phyloP scores from a whole-genome alignment of 148 eudicot genomes.

The Rheum nobile region DNA sequence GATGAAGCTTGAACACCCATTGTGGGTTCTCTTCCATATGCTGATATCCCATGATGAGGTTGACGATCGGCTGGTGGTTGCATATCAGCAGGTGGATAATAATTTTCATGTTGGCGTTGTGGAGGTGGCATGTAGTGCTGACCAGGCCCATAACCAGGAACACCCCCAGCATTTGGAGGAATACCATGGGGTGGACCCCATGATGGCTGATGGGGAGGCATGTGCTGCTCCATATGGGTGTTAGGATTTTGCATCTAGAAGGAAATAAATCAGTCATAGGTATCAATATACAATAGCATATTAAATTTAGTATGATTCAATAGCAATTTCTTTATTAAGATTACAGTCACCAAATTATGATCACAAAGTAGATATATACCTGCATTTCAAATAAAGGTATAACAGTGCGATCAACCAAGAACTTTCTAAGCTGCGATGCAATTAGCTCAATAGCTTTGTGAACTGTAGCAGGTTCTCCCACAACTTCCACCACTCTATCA shows the following conservation, averaged over 20 bases:
- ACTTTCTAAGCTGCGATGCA: conserved; percentile 73
- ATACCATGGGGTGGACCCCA: conserved; percentile 76
- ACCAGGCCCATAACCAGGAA: conserved; percentile 50
- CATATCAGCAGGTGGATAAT: conserved; percentile 61
- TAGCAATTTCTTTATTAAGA: neutral
- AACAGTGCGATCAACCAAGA: conserved; percentile 81
- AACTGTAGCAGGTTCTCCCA: conserved; percentile 65
- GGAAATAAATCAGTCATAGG: neutral
- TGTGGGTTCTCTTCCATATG: conserved; percentile 76
- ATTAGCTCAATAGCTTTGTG: conserved; percentile 76
- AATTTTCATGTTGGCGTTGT: conserved; percentile 55
- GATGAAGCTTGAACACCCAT: conserved; percentile 40
- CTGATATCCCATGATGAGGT: conserved; percentile 71
- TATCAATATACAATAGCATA: neutral
- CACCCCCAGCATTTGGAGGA: conserved; percentile 42
- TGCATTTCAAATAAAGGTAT: conserved; percentile 69
- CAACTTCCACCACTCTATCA: conserved; percentile 80
- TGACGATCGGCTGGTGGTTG: conserved; percentile 53
- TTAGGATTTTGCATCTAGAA: conserved; percentile 70
- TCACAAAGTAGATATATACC: conserved; percentile 21
- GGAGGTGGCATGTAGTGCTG: conserved; percentile 65
- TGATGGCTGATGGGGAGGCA: conserved; percentile 53
- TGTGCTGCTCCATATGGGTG: conserved; percentile 48
- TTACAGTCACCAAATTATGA: neutral
- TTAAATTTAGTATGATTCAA: neutral